phyloP scores from a whole-genome alignment of 1,284 basidiomycete species.

The Leccinum griseonigrum region DNA sequence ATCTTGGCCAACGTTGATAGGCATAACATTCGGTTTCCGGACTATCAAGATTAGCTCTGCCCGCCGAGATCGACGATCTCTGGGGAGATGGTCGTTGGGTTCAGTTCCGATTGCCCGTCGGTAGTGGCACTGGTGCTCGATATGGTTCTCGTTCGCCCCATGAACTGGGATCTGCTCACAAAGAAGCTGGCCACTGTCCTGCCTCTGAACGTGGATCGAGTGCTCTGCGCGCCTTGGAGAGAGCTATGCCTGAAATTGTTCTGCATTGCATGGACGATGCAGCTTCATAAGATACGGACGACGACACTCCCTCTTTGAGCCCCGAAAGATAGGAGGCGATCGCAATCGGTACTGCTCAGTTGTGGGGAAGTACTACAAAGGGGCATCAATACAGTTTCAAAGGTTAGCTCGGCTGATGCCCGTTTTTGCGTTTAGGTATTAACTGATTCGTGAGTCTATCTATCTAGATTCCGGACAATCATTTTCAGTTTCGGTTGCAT shows the following conservation, averaged over 20 bases:
- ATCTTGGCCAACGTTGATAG: constrained; percentile 45
- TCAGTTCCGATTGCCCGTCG: constrained; percentile 25
- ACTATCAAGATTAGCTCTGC: constrained; percentile 40
- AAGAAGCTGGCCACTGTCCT: constrained; percentile 30
- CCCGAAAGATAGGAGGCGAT: constrained; percentile 48
- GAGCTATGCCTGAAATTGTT: constrained; percentile 29
- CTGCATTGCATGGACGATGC: constrained; percentile 31
- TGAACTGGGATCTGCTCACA: constrained; percentile 52
- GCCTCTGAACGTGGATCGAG: constrained; percentile 38
- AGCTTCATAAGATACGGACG: constrained; percentile 19
- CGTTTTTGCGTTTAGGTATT: constrained; percentile 1
- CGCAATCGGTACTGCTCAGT: constrained; percentile 48
- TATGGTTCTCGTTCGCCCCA: constrained; percentile 56
- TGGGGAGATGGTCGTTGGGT: constrained; percentile 37
- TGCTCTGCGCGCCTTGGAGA: constrained; percentile 41
- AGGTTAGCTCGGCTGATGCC: constrained; percentile 39
- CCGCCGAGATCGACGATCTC: constrained; percentile 50
- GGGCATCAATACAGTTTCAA: constrained; percentile 55
- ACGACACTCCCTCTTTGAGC: background rate
- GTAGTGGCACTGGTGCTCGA: constrained; percentile 51
- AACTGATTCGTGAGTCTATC: constrained; percentile 3
- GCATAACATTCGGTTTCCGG: constrained; percentile 50
- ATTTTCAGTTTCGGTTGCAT: constrained; percentile 52
- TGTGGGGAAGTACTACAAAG: constrained; percentile 59
- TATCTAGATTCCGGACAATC: constrained; percentile 53